Evolutionary conservation across 2,329 filamentous ascomycete genomes (phyloP).

Genomic region (Clonostachys rhizophaga): DNA sequence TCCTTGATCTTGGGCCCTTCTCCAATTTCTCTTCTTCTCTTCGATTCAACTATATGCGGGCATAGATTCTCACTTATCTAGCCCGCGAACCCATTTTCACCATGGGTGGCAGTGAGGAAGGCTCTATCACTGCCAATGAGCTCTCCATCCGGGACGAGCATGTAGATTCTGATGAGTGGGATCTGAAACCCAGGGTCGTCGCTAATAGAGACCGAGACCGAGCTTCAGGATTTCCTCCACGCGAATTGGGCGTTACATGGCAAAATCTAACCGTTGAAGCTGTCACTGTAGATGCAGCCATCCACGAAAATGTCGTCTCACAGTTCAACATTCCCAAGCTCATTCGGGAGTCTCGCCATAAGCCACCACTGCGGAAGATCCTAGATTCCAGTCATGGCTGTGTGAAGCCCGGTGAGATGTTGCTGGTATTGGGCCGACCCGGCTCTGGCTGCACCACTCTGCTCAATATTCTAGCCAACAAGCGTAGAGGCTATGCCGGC

Average conservation of each 20-base stretch:
- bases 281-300: constrained; percentile 6
- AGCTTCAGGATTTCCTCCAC: constrained; percentile 1
- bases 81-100: no score
- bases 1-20: no score
- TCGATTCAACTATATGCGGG: no score
- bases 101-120: no score
- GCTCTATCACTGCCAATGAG: no score
- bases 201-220: constrained; percentile 1
- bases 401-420: constrained; percentile 58
- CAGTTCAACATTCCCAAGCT: constrained; percentile 5
- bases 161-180: neutral
- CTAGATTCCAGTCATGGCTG: constrained; percentile 56
- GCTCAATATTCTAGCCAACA: constrained; percentile 65
- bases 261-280: constrained; percentile 10
- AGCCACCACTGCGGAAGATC: constrained; percentile 46
- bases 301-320: constrained; percentile 11
- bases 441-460: constrained; percentile 68
- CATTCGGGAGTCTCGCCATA: constrained; percentile 4
- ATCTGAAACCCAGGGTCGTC: constrained; percentile 1
- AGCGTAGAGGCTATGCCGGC: constrained; percentile 51
- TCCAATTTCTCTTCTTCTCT: no score
- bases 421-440: constrained; percentile 64
- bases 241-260: constrained; percentile 12
- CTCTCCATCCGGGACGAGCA: no score
- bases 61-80: no score